Evolutionary conservation across 345 rosid species (phyloP).

Genomic region (Eutrema yunnanense): DNA sequence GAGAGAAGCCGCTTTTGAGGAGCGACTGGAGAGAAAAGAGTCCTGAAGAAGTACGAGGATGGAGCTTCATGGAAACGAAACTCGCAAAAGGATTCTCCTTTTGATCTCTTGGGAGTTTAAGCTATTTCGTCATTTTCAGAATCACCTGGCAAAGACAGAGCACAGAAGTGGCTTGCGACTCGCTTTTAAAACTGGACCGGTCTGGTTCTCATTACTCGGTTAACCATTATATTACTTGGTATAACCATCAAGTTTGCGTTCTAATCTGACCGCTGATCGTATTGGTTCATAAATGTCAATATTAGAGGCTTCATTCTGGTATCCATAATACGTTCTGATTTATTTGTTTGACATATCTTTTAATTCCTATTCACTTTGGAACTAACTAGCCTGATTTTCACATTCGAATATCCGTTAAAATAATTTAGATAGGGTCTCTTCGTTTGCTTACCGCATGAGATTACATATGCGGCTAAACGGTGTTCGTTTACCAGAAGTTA

Average conservation of each 20-base stretch:
- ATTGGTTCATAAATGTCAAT: too few species aligned
- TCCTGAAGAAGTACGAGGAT: conserved; percentile 6
- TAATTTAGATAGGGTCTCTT: too few species aligned
- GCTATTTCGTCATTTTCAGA: neutral
- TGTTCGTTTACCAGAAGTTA: too few species aligned
- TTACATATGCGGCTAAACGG: too few species aligned
- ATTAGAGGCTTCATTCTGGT: too few species aligned
- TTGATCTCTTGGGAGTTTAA: neutral
- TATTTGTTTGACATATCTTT: too few species aligned
- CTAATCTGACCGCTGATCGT: too few species aligned
- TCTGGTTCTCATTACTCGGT: neutral
- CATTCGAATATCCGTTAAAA: too few species aligned
- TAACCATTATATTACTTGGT: neutral
- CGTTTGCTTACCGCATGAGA: too few species aligned
- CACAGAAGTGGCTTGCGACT: neutral
- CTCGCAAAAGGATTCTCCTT: neutral
- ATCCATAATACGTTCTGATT: too few species aligned
- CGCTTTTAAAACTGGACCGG: neutral
- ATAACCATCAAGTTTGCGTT: neutral
- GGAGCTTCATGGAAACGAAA: conserved; percentile 1
- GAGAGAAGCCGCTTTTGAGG: conserved; percentile 29
- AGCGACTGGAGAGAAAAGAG: conserved; percentile 27
- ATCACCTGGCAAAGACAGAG: neutral
- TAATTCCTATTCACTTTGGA: too few species aligned
- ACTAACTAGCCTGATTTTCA: too few species aligned